These are phyloP conservation scores for Eragrostis curvula DNA, from an alignment of 176 grass and related monocot species.

Conservation along the genomic window DNA sequence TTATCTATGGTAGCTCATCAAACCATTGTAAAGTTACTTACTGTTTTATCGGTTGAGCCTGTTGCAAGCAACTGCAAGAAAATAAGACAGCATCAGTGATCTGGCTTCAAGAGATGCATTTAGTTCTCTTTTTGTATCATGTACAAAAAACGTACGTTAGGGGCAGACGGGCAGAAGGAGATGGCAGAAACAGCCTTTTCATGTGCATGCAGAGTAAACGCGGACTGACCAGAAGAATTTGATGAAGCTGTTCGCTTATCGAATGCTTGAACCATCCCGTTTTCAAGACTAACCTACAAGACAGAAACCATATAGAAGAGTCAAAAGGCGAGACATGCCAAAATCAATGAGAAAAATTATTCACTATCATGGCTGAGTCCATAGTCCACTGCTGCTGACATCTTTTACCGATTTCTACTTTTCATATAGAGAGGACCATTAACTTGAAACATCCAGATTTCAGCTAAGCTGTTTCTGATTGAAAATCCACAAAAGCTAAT, in stretches of 20 bases:
- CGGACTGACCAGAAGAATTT: conserved; percentile 55
- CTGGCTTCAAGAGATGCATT: neutral
- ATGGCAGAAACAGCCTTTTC: conserved; percentile 65
- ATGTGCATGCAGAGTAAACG: conserved; percentile 85
- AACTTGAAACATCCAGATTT: conserved; percentile 5
- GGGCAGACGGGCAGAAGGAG: conserved; percentile 44
- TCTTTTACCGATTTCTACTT: neutral
- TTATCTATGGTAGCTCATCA: neutral
- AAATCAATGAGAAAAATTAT: neutral
- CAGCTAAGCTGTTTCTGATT: neutral
- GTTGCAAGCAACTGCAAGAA: conserved; percentile 67
- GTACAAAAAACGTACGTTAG: conserved; percentile 49
- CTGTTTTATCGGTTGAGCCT: conserved; percentile 69
- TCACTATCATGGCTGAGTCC: neutral
- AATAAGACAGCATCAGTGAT: conserved; percentile 1
- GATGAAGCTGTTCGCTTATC: conserved; percentile 73
- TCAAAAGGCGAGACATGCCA: neutral
- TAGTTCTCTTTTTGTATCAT: neutral
- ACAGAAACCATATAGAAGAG: neutral
- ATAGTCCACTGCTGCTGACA: neutral
- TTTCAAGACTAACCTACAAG: conserved; percentile 86
- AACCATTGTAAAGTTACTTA: conserved; percentile 14
- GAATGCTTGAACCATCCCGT: conserved; percentile 84
- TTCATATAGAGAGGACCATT: neutral
- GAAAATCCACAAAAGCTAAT: neutral